A percentile compares a stretch with the other conserved stretches of the same genome.
Conservation (phyloP, 1,284 basidiomycete genomes). For the Ganoderma lingzhi region DNA sequence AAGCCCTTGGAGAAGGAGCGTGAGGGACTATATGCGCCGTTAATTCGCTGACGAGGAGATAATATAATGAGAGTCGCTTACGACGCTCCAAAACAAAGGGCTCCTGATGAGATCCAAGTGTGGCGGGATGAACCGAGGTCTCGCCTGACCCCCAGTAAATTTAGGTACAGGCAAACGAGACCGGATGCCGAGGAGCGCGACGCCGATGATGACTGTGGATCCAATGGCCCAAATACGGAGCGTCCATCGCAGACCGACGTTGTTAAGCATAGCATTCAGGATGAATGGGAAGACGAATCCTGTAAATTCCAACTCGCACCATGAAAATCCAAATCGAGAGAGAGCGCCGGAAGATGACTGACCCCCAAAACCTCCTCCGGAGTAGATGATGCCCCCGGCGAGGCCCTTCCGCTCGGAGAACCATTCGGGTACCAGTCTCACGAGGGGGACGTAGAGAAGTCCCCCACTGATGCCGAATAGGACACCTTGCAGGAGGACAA, state of each 20-base stretch:
- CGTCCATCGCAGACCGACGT: slow-evolving; percentile 40
- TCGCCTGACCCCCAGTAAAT: slow-evolving; percentile 28
- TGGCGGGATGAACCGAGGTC: slow-evolving; percentile 36
- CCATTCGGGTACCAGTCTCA: slow-evolving; percentile 35
- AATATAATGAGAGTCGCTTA: slow-evolving; percentile 19
- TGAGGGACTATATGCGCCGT: slow-evolving; percentile 29
- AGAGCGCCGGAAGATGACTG: background rate
- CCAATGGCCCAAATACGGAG: slow-evolving; percentile 36
- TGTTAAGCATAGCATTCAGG: slow-evolving; percentile 33
- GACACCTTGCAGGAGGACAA: slow-evolving; percentile 40
- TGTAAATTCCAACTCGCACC: slow-evolving; percentile 3
- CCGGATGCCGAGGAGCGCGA: slow-evolving; percentile 37
- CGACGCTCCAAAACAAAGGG: slow-evolving; percentile 38
- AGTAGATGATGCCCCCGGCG: slow-evolving; percentile 41
- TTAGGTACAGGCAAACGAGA: slow-evolving; percentile 38
- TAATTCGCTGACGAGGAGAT: background rate
- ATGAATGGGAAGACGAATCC: slow-evolving; percentile 40
- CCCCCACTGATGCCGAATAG: slow-evolving; percentile 38
- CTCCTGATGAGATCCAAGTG: slow-evolving; percentile 37
- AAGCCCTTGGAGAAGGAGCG: slow-evolving; percentile 37
- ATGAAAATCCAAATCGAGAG: background rate
- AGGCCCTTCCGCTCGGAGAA: slow-evolving; percentile 37
- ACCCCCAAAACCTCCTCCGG: slow-evolving; percentile 41
- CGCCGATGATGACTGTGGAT: slow-evolving; percentile 30
- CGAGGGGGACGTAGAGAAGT: slow-evolving; percentile 36